Percentiles rank a stretch among this genome's conserved stretches.
These are phyloP conservation scores for Esteya vermicola DNA, from an alignment of 2,329 filamentous ascomycete species.

Conservation along the genomic window DNA sequence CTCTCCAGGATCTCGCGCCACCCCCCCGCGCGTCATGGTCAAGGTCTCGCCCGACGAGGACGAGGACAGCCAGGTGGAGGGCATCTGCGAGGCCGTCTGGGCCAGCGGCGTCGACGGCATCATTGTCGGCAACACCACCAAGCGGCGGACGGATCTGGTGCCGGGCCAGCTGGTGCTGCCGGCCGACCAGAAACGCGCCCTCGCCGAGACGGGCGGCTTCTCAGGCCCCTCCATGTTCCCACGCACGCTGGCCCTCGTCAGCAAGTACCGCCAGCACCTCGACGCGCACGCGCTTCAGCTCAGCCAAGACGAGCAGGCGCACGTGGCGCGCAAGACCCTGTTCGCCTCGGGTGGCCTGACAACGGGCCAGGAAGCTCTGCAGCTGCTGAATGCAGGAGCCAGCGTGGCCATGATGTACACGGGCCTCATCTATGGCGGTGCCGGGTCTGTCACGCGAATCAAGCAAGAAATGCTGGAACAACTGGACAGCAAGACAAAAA, in stretches of 20 bases:
- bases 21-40: constrained; percentile 79
- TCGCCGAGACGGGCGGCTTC: constrained; percentile 74
- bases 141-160: constrained; percentile 57
- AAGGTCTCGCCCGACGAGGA: constrained; percentile 97
- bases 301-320: constrained; percentile 12
- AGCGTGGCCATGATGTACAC: constrained; percentile 91
- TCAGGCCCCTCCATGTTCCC: constrained; percentile 84
- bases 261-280: constrained; percentile 59
- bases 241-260: constrained; percentile 64
- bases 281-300: constrained; percentile 27
- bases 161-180: constrained; percentile 53
- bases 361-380: constrained; percentile 68
- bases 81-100: constrained; percentile 77
- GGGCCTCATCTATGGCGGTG: constrained; percentile 48
- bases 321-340: constrained; percentile 49
- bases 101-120: constrained; percentile 81
- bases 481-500: no score
- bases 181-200: constrained; percentile 47
- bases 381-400: constrained; percentile 76
- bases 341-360: constrained; percentile 92
- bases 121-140: constrained; percentile 96
- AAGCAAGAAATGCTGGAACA: constrained; percentile 52
- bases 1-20: no score
- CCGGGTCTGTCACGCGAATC: constrained; percentile 49
- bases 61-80: constrained; percentile 66